Evolutionary conservation across 2,329 filamentous ascomycete species (phyloP), one percentile per base, ranked within the genome.

Genomic region (Xylariaceae sp.): DNA sequence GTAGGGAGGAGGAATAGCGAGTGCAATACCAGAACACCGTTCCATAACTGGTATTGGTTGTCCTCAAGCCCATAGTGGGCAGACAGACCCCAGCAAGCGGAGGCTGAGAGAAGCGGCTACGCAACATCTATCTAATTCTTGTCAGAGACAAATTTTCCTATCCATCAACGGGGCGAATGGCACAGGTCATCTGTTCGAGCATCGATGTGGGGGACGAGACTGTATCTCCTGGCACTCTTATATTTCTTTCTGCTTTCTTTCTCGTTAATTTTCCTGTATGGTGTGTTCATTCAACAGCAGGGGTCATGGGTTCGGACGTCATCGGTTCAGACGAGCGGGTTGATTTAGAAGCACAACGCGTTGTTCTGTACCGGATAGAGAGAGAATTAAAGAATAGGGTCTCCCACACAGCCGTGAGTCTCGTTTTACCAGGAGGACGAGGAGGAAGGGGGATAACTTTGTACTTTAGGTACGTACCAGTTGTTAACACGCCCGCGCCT

Each of bases 271-370:
- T 41, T 40, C 12, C 34, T 58, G 56, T 58, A 56, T 51, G 39
- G 53, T 56, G 49, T 26, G 19, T 42, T 16, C n/a, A 16, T 18
- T n/a, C n/a, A n/a, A n/a, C n/a, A 5, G 47, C 32, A 32, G 29
- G 45, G 21, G 41, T 21, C 47, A 41, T 54, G 29, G 48, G 18
- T 40, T 47, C 56, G 54, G 54, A 52, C 42, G 41, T 21, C 47
- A 41, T 54, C 39, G 48, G 18, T 40, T 47, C 56, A 57, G 54
- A 52, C 42, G 37, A 52, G 40, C 26, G 42, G 53, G 43, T 52
- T 45, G 8, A 32, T 50, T 52, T 45, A 52, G 49, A 48, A 21
- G 32, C 32, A 48, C 32, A 36, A 7, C 30, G 34, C 7, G 18
- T 21, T 29, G 16, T 19, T 45, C 42, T 16, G 13, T 43, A 13